Conservation (phyloP, 371 early-diverging fungal species). For the Dichotomocladium elegans region DNA sequence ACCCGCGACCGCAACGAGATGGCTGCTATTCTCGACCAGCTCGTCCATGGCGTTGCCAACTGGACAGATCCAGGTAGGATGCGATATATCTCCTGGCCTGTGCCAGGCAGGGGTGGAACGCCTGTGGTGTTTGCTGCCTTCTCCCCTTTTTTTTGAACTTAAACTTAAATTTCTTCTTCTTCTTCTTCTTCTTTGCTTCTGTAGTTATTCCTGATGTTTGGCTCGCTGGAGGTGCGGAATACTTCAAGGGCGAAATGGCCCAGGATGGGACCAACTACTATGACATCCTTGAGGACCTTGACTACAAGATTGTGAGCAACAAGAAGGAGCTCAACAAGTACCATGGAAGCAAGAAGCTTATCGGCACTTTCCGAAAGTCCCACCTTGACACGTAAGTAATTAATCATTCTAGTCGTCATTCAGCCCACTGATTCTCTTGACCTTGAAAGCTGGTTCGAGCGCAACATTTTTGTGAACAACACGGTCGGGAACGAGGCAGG, state of each 20-base stretch:
- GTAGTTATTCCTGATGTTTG: slow-evolving; percentile 64
- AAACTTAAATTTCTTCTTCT: not conserved
- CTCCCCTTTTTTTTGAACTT: no score
- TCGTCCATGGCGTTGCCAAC: slow-evolving; percentile 49
- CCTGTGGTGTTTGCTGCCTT: no score
- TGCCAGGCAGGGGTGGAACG: no score
- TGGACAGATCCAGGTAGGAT: slow-evolving; percentile 38
- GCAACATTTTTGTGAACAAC: slow-evolving; percentile 58
- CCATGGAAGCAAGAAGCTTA: slow-evolving; percentile 50
- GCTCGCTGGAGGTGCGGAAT: slow-evolving; percentile 65
- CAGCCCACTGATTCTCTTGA: no score
- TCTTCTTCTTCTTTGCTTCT: not conserved
- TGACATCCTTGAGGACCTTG: slow-evolving; percentile 40
- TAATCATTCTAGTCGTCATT: no score
- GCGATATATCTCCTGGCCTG: not conserved
- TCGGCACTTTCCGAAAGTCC: slow-evolving; percentile 64
- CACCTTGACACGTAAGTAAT: slow-evolving; percentile 56
- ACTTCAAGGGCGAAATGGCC: slow-evolving; percentile 48
- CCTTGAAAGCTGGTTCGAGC: slow-evolving; percentile 68
- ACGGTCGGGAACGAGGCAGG: slow-evolving; percentile 41
- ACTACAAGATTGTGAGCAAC: slow-evolving; percentile 60
- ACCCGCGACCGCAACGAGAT: slow-evolving; percentile 53
- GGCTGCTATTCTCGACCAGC: slow-evolving; percentile 61
- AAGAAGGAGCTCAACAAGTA: slow-evolving; percentile 47
- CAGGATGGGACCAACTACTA: slow-evolving; percentile 60